Evolutionary conservation across 768 basidiomycete species (phyloP).

Genomic region (Macrolepiota fuliginosa): DNA sequence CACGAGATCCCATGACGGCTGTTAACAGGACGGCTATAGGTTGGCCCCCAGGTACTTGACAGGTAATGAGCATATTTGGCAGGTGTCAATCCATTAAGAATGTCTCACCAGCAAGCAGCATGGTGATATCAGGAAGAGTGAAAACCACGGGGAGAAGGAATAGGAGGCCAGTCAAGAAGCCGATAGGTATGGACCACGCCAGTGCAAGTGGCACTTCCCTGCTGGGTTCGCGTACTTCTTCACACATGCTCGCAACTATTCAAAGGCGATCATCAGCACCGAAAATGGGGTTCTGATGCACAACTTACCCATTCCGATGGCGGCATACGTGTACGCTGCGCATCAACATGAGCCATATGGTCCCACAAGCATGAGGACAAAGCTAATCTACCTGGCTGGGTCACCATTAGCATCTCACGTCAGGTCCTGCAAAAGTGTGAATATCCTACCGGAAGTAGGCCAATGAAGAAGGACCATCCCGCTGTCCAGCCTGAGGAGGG

Average conservation of each 20-base stretch:
- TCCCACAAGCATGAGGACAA: background rate
- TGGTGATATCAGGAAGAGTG: constrained; percentile 56
- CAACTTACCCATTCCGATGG: constrained; percentile 58
- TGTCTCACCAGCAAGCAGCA: constrained; percentile 46
- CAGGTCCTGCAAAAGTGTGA: background rate
- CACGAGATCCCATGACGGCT: constrained; percentile 57
- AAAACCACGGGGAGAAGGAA: constrained; percentile 65
- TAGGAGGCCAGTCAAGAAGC: constrained; percentile 46
- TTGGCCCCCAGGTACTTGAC: constrained; percentile 54
- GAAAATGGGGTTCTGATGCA: background rate
- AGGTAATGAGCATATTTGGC: constrained; percentile 5
- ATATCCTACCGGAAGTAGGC: constrained; percentile 49
- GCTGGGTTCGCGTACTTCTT: constrained; percentile 61
- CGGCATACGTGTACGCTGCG: constrained; percentile 51
- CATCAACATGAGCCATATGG: background rate
- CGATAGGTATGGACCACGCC: constrained; percentile 51
- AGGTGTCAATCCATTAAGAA: background rate
- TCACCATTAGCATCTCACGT: background rate
- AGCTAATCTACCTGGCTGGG: constrained; percentile 29
- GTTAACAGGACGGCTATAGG: constrained; percentile 64
- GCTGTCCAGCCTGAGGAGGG: constrained; percentile 66
- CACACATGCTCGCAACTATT: constrained; percentile 62
- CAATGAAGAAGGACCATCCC: constrained; percentile 71
- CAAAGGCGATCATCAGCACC: background rate
- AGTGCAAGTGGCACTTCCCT: constrained; percentile 55